Conservation (phyloP, 805 yeast species). For the Metschnikowia gruessii region DNA sequence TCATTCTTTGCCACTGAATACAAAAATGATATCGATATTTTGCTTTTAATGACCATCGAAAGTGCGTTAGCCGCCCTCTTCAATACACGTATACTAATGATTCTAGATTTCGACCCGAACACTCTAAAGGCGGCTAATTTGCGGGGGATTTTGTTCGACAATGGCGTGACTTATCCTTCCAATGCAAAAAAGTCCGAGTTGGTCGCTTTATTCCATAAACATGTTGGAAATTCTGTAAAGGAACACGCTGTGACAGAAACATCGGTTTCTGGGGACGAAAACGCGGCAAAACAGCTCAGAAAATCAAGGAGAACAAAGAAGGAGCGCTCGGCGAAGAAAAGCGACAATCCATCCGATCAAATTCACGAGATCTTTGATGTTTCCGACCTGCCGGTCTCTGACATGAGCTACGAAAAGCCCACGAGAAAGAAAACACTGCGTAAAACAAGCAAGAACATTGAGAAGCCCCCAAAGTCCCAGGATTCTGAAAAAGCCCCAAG, state of each 20-base stretch:
- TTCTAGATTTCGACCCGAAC: conserved; percentile 37
- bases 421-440: not conserved
- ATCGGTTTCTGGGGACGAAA: not conserved
- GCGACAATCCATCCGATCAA: not conserved
- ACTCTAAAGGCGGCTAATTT: conserved; percentile 66
- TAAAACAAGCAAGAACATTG: not conserved
- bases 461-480: conserved; percentile 4
- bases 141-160: conserved; percentile 59
- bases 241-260: not conserved
- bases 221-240: conserved; percentile 33
- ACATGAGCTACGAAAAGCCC: not conserved
- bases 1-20: not conserved
- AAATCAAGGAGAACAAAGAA: conserved; percentile 4
- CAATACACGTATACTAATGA: conserved; percentile 10
- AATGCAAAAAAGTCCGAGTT: conserved; percentile 68
- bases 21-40: not conserved
- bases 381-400: not conserved
- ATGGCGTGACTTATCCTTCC: conserved; percentile 59
- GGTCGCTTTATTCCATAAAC: conserved; percentile 53
- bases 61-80: not conserved
- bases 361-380: not conserved
- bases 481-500: conserved; percentile 2
- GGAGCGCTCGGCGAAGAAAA: not conserved
- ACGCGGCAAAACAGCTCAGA: not conserved
- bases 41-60: not conserved